These are phyloP conservation scores for Glarea lozoyensis DNA, from an alignment of 495 filamentous ascomycete genomes.

Conservation along the genomic window DNA sequence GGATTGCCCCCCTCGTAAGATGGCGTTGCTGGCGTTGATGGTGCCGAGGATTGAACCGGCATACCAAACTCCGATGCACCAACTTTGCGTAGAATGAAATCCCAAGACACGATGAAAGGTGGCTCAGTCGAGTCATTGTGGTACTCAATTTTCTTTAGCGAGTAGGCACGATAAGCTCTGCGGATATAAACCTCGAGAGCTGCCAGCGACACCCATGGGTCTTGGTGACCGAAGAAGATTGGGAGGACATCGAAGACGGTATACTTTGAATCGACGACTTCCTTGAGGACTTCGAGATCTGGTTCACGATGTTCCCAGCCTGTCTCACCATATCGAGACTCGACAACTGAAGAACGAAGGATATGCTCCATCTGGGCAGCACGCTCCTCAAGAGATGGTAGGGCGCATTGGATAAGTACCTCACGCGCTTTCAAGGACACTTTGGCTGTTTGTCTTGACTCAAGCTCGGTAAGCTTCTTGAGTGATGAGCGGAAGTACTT, in stretches of 20 bases:
- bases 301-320: constrained; percentile 96
- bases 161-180: constrained; percentile 92
- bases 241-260: constrained; percentile 95
- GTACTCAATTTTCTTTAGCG: constrained; percentile 80
- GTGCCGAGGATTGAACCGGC: constrained; percentile 60
- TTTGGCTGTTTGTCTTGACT: constrained; percentile 85
- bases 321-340: constrained; percentile 93
- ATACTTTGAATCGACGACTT: constrained; percentile 96
- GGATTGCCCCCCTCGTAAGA: constrained; percentile 45
- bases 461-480: constrained; percentile 81
- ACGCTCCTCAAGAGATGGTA: constrained; percentile 92
- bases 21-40: constrained; percentile 83
- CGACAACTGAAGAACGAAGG: constrained; percentile 89
- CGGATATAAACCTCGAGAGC: constrained; percentile 94
- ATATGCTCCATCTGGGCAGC: constrained; percentile 98
- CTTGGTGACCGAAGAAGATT: constrained; percentile 85
- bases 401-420: constrained; percentile 90
- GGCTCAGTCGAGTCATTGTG: constrained; percentile 63
- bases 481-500: constrained; percentile 81
- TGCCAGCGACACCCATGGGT: constrained; percentile 91
- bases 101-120: constrained; percentile 84
- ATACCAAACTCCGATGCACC: constrained; percentile 82
- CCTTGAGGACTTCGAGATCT: constrained; percentile 76
- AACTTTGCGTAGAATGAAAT: constrained; percentile 87
- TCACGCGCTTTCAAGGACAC: constrained; percentile 95